Base-by-base conservation (phyloP, 176 grass and related monocot species). In the Tillandsia fasciculata region DNA sequence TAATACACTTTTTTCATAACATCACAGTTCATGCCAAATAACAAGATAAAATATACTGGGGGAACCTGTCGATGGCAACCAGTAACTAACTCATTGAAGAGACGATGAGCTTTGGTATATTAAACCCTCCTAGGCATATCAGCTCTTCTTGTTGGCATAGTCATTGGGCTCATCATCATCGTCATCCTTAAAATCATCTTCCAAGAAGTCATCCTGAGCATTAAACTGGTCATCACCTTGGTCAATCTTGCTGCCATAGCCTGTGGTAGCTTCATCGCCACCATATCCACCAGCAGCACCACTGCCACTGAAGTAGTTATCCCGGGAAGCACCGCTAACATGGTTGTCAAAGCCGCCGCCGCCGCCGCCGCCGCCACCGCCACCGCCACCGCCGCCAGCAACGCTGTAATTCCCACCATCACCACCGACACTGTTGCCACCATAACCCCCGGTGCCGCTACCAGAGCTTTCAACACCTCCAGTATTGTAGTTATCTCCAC, bases 131-230 rank as follows among this genome's bases (percentile, higher is more conserved):
- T 22, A 3, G 57, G 71, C 42, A 20, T 3, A 64, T 82, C 49
- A 87, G 29, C 73, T 72, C 65, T 64, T 82, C 59, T 87, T 87
- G 67, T 79, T 76, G 23, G 77, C 80, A 49, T 78, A 86, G 64
- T 83, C 77, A 49, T 86, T 49, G 49, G 75, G 24, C 51, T 78
- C 79, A 28, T 69, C 79, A 22, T 72, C 80, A 23, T 83, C 63
- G 1, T 49, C 74, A 11, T 83, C 73, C 64, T 87, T 83, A 10
- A 74, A 76, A 73, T 73, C 63, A 65, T 71, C 71, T 1, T 79
- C 59, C 17, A 70, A 22, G 9, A 69, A 10, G 10, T 68, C 79
- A 29, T 86, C 52, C 64, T 76, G 80, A 26, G 65, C 71, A 5
- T 74, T 48, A n/a, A 54, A 54, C 2, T 74, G 49, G 53, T 27